These are phyloP conservation scores for Exophiala sideris DNA, from an alignment of 2,329 filamentous ascomycete species.

Conservation along the genomic window DNA sequence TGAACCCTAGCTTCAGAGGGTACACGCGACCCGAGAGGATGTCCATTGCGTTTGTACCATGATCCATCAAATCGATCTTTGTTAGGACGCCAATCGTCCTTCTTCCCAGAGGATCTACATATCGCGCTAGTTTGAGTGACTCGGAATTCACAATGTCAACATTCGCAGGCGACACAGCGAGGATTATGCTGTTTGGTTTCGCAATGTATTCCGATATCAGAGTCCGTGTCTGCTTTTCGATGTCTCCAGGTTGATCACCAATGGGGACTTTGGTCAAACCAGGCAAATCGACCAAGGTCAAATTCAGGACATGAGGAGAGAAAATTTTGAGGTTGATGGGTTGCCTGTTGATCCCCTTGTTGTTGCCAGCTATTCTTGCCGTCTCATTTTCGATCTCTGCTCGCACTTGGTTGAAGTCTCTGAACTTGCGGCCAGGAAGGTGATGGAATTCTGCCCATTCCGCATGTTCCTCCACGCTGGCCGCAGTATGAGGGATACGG, in stretches of 20 bases:
- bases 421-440: slow-evolving; percentile 81
- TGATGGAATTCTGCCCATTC: slow-evolving; percentile 97
- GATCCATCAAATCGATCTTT: slow-evolving; percentile 97
- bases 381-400: slow-evolving; percentile 97
- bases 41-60: slow-evolving; percentile 94
- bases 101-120: slow-evolving; percentile 92
- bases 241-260: slow-evolving; percentile 93
- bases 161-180: slow-evolving; percentile 95
- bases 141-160: slow-evolving; percentile 99
- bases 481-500: slow-evolving; percentile 71
- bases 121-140: slow-evolving; percentile 89
- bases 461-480: slow-evolving; percentile 63
- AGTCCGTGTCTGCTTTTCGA: slow-evolving; percentile 96
- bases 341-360: slow-evolving; percentile 96
- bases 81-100: slow-evolving; percentile 96
- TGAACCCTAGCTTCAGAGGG: slow-evolving; percentile 93
- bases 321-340: slow-evolving; percentile 99
- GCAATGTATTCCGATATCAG: slow-evolving; percentile 98
- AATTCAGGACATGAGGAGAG: slow-evolving; percentile 91
- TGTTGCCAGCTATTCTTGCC: slow-evolving; percentile 86
- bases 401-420: slow-evolving; percentile 89
- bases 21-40: slow-evolving; percentile 97
- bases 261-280: slow-evolving; percentile 98
- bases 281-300: slow-evolving; percentile 93
- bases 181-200: slow-evolving; percentile 96